Percentiles rank a stretch among this genome's conserved stretches.
phyloP scores from a whole-genome alignment of 225 moss, liverwort and hornwort species.

The Thuidium tamariscinum region DNA sequence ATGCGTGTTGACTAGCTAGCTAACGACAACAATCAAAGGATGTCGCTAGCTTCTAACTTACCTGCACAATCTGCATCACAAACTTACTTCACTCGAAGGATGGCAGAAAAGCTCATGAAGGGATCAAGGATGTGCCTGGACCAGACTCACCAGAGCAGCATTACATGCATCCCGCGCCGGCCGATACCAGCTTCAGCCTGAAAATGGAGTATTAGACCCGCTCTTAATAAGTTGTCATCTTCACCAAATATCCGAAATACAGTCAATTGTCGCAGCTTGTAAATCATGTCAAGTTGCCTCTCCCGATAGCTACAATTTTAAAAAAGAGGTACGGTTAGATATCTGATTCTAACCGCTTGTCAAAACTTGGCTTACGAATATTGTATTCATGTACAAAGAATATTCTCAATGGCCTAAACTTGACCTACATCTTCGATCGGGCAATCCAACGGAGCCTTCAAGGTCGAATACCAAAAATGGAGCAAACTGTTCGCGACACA shows the following conservation, averaged over 20 bases:
- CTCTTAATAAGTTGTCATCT: not conserved
- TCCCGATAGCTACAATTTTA: not conserved
- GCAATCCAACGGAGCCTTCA: not conserved
- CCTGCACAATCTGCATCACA: not conserved
- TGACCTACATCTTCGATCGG: not conserved
- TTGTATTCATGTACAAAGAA: constrained; percentile 12
- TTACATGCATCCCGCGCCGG: not conserved
- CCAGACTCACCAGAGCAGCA: not conserved
- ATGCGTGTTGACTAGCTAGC: not conserved
- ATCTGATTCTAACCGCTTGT: not conserved
- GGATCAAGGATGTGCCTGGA: not conserved
- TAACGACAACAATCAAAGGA: not conserved
- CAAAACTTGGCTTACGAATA: constrained; percentile 12
- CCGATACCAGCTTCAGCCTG: not conserved
- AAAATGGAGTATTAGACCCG: not conserved
- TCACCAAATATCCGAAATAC: not conserved
- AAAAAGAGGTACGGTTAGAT: not conserved
- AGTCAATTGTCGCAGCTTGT: not conserved
- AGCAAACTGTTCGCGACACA: not conserved
- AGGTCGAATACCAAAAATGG: constrained; percentile 24
- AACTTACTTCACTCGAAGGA: not conserved
- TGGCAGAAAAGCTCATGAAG: not conserved
- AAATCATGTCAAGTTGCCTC: not conserved
- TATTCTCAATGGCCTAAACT: constrained; percentile 6
- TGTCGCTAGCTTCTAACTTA: not conserved